Percentiles rank a stretch among this genome's conserved stretches.
phyloP scores from a whole-genome alignment of 1,284 basidiomycete species.

The Coniferiporia weirii region DNA sequence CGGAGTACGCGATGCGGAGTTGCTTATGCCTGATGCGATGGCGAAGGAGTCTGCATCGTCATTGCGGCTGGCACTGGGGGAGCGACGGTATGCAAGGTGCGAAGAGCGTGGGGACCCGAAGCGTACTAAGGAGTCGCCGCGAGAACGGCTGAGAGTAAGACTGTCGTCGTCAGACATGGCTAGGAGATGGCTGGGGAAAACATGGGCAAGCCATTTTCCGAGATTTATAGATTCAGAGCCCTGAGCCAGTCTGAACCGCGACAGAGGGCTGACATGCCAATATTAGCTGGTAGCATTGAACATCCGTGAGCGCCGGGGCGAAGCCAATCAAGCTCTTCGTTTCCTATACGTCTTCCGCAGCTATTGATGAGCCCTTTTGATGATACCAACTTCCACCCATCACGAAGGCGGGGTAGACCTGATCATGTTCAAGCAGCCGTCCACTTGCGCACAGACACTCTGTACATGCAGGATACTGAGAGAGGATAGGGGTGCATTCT shows the following conservation, averaged over 20 bases:
- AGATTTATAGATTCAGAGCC: neutral
- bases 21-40: constrained; percentile 2
- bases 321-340: too few relatives aligned
- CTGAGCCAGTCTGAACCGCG: neutral
- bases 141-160: neutral
- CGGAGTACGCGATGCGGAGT: neutral
- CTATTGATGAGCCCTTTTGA: too few relatives aligned
- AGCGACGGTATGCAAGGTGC: neutral
- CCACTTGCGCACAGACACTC: too few relatives aligned
- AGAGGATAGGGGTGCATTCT: too few relatives aligned
- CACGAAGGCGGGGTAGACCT: too few relatives aligned
- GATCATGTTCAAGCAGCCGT: too few relatives aligned
- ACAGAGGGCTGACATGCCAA: neutral
- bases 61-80: neutral
- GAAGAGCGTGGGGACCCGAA: neutral
- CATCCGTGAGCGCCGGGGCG: too few relatives aligned
- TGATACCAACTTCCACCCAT: too few relatives aligned
- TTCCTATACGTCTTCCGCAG: too few relatives aligned
- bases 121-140: neutral
- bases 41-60: constrained; percentile 1
- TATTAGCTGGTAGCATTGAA: neutral
- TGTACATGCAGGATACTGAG: too few relatives aligned
- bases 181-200: neutral
- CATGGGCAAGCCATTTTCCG: too few relatives aligned
- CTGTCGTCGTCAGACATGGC: neutral